phyloP scores from a whole-genome alignment of 2,329 filamentous ascomycete species.

The Microdochium nivale region DNA sequence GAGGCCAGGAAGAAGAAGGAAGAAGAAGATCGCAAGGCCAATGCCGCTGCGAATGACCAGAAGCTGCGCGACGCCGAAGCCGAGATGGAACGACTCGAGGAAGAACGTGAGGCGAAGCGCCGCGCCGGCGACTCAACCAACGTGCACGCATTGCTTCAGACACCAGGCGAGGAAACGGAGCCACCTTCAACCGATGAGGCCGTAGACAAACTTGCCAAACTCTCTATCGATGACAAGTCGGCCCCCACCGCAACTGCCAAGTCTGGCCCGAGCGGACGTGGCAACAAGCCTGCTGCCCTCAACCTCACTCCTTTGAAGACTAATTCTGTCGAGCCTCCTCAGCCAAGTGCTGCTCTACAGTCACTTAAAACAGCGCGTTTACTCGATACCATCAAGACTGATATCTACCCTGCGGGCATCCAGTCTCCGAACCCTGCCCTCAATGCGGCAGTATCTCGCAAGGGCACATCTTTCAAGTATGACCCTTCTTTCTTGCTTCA shows the following conservation, averaged over 20 bases:
- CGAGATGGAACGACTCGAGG: constrained; percentile 65
- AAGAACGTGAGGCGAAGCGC: constrained; percentile 55
- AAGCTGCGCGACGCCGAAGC: constrained; percentile 65
- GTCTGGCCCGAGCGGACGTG: constrained; percentile 44
- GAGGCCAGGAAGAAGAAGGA: constrained; percentile 31
- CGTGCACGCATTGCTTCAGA: constrained; percentile 22
- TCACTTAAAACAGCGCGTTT: constrained; percentile 87
- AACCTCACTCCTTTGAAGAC: constrained; percentile 77
- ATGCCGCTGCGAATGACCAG: constrained; percentile 48
- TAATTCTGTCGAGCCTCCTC: constrained; percentile 80
- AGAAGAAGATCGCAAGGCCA: constrained; percentile 32
- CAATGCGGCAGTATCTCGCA: constrained; percentile 71
- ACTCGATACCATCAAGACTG: constrained; percentile 67
- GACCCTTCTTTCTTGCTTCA: constrained; percentile 92
- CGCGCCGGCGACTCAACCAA: constrained; percentile 35
- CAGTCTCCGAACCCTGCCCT: constrained; percentile 85
- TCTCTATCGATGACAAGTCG: constrained; percentile 43
- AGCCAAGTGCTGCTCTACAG: constrained; percentile 89
- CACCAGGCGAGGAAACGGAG: constrained; percentile 32
- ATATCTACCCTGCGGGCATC: constrained; percentile 77
- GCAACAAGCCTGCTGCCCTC: constrained; percentile 72
- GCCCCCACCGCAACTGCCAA: constrained; percentile 40
- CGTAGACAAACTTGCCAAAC: constrained; percentile 40
- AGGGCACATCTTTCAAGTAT: constrained; percentile 83
- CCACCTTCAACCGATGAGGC: constrained; percentile 28